Evolutionary conservation across 257 asterid genomes (phyloP), one percentile per base, ranked within the genome.

Genomic region (Salvia rosmarinus): DNA sequence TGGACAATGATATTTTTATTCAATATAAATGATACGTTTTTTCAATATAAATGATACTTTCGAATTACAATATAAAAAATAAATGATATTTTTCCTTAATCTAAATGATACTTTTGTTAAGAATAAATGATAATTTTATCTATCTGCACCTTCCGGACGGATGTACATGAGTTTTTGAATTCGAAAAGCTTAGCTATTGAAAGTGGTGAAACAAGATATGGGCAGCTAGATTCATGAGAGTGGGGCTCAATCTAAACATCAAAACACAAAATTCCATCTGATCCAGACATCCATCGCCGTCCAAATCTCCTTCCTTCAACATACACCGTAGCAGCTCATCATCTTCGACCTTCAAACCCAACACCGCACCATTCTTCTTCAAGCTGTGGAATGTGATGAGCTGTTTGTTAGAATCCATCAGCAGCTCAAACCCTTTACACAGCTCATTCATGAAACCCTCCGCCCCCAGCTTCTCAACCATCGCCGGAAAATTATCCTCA

Each of bases 331-430:
- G 34, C 69, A 85, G 34, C 4, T 91, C 85, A 1, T 87, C 90
- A 16, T 90, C 91, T 6, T 63, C 72, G 11, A 21, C 80, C 4
- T 63, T 63, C 75, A 87, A 65, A 14, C 96, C 92, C 46, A 90
- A 40, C 64, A 79, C 32, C 0, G 73, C 82, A 0, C 86, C 81
- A 44, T 85, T 90, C 51, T 11, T 82, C 90, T 85, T 89, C 89
- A 90, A 78, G 81, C 96, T 88, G 65, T 87, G 89, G n/a, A 88
- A 64, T 8, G 97, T 90, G 74, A 90, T 86, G n/a, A 84, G 76
- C 43, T 82, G 79, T 62, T 76, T 86, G 14, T 86, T 84, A 3
- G 51, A 9, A 68, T 90, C 95, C 88, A 81, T 83, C 72, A 90
- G 54, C 61, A 86, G 4, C 2, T 73, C 70, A 52, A 90, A 90